Base-by-base conservation (phyloP, 371 early-diverging fungal genomes). In the Rhizomucor miehei region DNA sequence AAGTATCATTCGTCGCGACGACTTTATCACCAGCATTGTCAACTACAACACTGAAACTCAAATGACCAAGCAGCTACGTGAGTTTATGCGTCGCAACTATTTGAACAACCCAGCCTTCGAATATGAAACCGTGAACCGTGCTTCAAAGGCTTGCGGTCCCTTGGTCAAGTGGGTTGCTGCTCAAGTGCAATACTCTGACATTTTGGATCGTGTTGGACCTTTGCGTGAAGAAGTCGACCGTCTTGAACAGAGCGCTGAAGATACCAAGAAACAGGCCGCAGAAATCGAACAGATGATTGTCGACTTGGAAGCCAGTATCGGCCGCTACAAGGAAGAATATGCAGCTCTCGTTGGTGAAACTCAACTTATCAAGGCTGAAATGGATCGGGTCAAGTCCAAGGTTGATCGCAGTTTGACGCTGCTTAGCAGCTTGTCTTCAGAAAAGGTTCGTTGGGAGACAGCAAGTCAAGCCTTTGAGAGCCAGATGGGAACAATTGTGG, bases 131-230 rank as follows among this genome's bases (percentile, higher is more conserved):
- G 94, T 99, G 29, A 94, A 94, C 72, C 92, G 94, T 54, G 99
- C 99, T n/a, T 91, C 92, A 66, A 95, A 94, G 73, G 99, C 99
- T 0, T 99, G 99, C 72, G 99, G 98, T 24, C 97, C 99, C 14
- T 73, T 99, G 21, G 97, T 93, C 51, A 87, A 93, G 65, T 99
- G 99, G 99, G 96, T 94, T 3, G 85, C 86, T 59, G 99, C 99
- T 16, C 99, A 98, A 75, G 92, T 96, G 29, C 86, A 86, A 59
- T 99, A 88, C 64, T 85, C 94, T 8, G 86, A 88, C 52, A 98
- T 99, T 50, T 69, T 99, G 43, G 93, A 95, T 66, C 82, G 87
- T 49, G 90, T 99, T 36, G 98, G 95, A 10, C 99, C 99, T 23
- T 82, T 99, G 50, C 92, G 98, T 57, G 77, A 89, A 24, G 98